A percentile compares a stretch with the other conserved stretches of the same genome.
Conservation (phyloP, 2,329 filamentous ascomycete species). For the Apiospora phragmitis region DNA sequence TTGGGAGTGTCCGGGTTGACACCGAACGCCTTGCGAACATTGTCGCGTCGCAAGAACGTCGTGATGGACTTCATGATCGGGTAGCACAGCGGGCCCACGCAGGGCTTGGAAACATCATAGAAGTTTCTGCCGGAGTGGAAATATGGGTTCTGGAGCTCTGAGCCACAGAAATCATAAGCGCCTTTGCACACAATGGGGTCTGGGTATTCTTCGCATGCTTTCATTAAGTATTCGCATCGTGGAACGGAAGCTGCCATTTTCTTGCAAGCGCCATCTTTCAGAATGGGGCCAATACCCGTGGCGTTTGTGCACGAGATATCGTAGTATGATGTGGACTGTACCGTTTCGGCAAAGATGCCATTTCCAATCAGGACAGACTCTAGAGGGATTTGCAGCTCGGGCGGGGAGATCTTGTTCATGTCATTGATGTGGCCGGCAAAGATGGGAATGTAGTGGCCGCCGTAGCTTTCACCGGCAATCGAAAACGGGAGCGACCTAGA, state of each 20-base stretch:
- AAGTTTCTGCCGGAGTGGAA: constrained; percentile 43
- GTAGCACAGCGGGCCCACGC: constrained; percentile 41
- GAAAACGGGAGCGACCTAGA: constrained; percentile 39
- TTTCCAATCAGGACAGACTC: constrained; percentile 48
- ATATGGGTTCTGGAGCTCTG: constrained; percentile 39
- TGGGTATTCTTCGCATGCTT: constrained; percentile 39
- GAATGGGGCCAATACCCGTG: constrained; percentile 29
- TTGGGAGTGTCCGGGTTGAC: constrained; percentile 19
- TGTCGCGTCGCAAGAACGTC: constrained; percentile 24
- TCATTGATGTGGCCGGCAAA: constrained; percentile 43
- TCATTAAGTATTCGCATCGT: constrained; percentile 42
- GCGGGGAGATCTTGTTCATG: constrained; percentile 42
- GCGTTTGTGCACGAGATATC: constrained; percentile 32
- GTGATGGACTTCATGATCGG: constrained; percentile 24
- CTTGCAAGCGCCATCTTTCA: constrained; percentile 31
- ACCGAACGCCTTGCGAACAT: constrained; percentile 20
- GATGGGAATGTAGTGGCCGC: constrained; percentile 48
- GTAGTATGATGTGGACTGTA: constrained; percentile 19
- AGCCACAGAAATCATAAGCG: constrained; percentile 36
- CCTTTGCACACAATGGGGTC: constrained; percentile 42
- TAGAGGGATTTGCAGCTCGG: constrained; percentile 40
- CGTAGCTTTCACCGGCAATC: constrained; percentile 51
- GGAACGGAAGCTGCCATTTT: constrained; percentile 43
- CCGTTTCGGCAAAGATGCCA: constrained; percentile 36
- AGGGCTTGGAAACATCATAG: constrained; percentile 43